Percentiles rank a stretch among this genome's conserved stretches.
These are phyloP conservation scores for Pleurotus platypus DNA, from an alignment of 768 basidiomycete genomes.

Conservation along the genomic window DNA sequence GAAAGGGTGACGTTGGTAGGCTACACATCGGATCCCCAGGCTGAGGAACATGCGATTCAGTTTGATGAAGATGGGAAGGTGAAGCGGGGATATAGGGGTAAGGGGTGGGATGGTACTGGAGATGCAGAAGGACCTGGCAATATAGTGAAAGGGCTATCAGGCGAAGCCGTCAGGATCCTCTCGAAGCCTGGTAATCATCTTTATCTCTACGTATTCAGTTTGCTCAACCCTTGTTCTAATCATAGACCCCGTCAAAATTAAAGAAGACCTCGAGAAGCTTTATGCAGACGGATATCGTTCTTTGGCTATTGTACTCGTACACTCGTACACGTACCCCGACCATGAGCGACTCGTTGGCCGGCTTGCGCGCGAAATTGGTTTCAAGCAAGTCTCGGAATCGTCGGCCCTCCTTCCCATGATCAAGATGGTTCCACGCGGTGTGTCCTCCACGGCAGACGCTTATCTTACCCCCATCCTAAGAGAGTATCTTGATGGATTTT, in stretches of 20 bases:
- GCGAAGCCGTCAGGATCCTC: constrained; percentile 85
- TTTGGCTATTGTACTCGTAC: constrained; percentile 84
- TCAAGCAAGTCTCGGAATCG: constrained; percentile 85
- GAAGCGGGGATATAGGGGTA: constrained; percentile 65
- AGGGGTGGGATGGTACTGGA: constrained; percentile 69
- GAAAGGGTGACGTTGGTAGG: constrained; percentile 95
- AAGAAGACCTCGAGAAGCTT: constrained; percentile 61
- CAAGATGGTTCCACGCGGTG: constrained; percentile 91
- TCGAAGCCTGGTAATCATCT: constrained; percentile 55
- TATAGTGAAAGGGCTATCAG: constrained; percentile 78
- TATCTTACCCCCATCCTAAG: constrained; percentile 89
- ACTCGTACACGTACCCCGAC: constrained; percentile 88
- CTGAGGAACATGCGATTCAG: constrained; percentile 70
- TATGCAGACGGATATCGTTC: constrained; percentile 84
- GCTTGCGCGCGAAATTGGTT: constrained; percentile 79
- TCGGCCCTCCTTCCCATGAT: constrained; percentile 90
- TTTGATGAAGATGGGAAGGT: constrained; percentile 75
- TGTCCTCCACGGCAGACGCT: constrained; percentile 91
- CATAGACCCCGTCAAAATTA: constrained; percentile 51
- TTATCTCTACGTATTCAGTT: too few relatives aligned
- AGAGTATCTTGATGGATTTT: constrained; percentile 89
- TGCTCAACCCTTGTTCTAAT: neutral
- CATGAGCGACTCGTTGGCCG: constrained; percentile 76
- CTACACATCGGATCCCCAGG: constrained; percentile 85
- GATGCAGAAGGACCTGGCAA: constrained; percentile 77